Evolutionary conservation across 2,329 filamentous ascomycete genomes (phyloP).

Genomic region (Penicillium hesseltinei): DNA sequence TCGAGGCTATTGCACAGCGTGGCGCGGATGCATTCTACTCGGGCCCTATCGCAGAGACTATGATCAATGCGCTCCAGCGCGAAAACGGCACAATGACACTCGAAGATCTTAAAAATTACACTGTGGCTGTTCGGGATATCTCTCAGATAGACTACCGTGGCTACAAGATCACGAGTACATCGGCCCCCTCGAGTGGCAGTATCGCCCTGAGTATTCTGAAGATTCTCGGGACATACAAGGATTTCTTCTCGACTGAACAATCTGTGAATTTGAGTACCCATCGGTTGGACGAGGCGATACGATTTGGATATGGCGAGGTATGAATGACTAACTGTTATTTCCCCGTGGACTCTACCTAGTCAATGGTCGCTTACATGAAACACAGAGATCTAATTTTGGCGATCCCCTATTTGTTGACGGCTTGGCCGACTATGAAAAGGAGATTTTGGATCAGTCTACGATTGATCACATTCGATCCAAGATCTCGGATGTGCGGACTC

Average conservation of each 20-base stretch:
- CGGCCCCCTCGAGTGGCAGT: slow-evolving; percentile 74
- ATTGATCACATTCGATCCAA: slow-evolving; percentile 60
- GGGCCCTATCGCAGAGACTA: slow-evolving; percentile 70
- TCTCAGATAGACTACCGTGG: slow-evolving; percentile 66
- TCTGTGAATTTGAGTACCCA: slow-evolving; percentile 69
- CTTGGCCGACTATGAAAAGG: slow-evolving; percentile 61
- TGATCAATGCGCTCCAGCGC: slow-evolving; percentile 65
- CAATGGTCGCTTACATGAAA: slow-evolving; percentile 11
- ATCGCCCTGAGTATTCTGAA: slow-evolving; percentile 76
- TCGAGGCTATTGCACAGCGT: slow-evolving; percentile 71
- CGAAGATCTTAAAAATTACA: slow-evolving; percentile 73
- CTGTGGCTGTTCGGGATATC: slow-evolving; percentile 62
- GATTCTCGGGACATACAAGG: slow-evolving; percentile 72
- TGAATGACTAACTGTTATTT: background rate
- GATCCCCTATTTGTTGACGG: slow-evolving; percentile 73
- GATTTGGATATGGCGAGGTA: slow-evolving; percentile 75
- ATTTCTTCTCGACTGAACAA: slow-evolving; percentile 57
- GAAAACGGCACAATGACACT: slow-evolving; percentile 83
- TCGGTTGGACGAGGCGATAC: slow-evolving; percentile 80
- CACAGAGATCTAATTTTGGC: slow-evolving; percentile 69
- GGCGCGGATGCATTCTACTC: slow-evolving; percentile 74
- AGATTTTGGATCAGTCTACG: slow-evolving; percentile 63
- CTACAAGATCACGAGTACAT: slow-evolving; percentile 63
- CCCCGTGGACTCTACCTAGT: background rate
- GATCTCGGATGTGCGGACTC: slow-evolving; percentile 71